Evolutionary conservation across 805 yeast genomes (phyloP).

Genomic region (Candida saitoana): DNA sequence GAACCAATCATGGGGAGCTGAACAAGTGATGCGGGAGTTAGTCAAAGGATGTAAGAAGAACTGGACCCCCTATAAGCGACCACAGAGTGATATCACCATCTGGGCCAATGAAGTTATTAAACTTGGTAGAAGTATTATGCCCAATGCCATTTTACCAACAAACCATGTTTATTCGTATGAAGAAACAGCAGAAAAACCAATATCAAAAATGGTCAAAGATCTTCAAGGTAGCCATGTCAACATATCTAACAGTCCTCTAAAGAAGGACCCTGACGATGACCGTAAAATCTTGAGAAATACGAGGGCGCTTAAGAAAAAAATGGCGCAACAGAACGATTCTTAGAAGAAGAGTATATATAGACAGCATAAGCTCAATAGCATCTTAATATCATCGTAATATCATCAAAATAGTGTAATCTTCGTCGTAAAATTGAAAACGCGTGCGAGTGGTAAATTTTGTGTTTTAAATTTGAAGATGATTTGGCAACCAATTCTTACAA

Average conservation of each 20-base stretch:
- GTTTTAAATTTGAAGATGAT: background rate
- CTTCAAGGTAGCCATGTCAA: slow-evolving; percentile 12
- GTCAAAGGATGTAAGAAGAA: slow-evolving; percentile 63
- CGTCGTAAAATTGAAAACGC: background rate
- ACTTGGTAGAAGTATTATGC: slow-evolving; percentile 61
- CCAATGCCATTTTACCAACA: slow-evolving; percentile 41
- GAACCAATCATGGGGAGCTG: slow-evolving; percentile 63
- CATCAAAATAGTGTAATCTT: background rate
- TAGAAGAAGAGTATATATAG: background rate
- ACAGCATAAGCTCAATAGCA: background rate
- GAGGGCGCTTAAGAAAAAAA: slow-evolving; percentile 33
- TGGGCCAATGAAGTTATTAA: slow-evolving; percentile 66
- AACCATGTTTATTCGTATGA: slow-evolving; percentile 30
- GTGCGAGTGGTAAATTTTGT: background rate
- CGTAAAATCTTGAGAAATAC: slow-evolving; percentile 33
- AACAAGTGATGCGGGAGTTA: slow-evolving; percentile 59
- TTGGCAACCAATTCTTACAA: background rate
- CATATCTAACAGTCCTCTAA: slow-evolving; percentile 16
- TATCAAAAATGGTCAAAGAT: slow-evolving; percentile 32
- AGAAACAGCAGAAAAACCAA: slow-evolving; percentile 12
- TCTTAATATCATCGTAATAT: background rate
- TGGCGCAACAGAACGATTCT: slow-evolving; percentile 6
- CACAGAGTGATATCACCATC: slow-evolving; percentile 46
- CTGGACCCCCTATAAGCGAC: slow-evolving; percentile 59
- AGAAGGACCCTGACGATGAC: slow-evolving; percentile 26